phyloP scores from a whole-genome alignment of 176 grass and related monocot genomes.

The Aechmea fasciata region DNA sequence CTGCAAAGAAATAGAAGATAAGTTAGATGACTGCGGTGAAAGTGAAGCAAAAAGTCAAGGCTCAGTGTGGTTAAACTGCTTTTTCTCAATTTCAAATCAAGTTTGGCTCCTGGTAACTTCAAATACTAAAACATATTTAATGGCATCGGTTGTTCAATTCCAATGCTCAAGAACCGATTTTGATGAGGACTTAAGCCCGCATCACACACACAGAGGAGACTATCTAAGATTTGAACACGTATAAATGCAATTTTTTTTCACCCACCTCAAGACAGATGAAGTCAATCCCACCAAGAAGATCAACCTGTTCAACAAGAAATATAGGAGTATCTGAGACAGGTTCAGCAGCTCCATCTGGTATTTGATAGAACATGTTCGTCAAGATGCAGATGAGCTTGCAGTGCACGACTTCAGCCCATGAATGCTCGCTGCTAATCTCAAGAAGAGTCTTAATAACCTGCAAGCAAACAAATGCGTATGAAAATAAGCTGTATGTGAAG shows the following conservation, averaged over 20 bases:
- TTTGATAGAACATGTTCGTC: conserved; percentile 85
- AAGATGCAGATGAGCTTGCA: conserved; percentile 93
- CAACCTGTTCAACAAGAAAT: conserved; percentile 53
- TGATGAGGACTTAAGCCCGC: too few species aligned
- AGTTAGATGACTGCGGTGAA: conserved; percentile 1
- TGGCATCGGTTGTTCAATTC: too few species aligned
- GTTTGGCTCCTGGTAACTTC: too few species aligned
- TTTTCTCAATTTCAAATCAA: too few species aligned
- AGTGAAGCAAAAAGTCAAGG: not conserved
- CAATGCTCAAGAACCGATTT: too few species aligned
- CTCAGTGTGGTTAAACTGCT: too few species aligned
- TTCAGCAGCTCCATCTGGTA: conserved; percentile 47
- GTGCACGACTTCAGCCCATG: conserved; percentile 90
- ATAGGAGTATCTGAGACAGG: conserved; percentile 34
- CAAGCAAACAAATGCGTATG: not conserved
- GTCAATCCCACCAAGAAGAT: conserved; percentile 87
- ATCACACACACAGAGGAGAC: too few species aligned
- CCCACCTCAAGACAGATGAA: conserved; percentile 90
- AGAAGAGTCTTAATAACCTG: conserved; percentile 89
- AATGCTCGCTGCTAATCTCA: conserved; percentile 79
- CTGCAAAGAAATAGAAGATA: conserved; percentile 40
- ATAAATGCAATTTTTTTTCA: too few species aligned
- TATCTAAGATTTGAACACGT: too few species aligned
- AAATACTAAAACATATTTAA: too few species aligned
- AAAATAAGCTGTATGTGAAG: not conserved